Evolutionary conservation across 1,284 basidiomycete species (phyloP).

Genomic region (Sporisorium sorghi): DNA sequence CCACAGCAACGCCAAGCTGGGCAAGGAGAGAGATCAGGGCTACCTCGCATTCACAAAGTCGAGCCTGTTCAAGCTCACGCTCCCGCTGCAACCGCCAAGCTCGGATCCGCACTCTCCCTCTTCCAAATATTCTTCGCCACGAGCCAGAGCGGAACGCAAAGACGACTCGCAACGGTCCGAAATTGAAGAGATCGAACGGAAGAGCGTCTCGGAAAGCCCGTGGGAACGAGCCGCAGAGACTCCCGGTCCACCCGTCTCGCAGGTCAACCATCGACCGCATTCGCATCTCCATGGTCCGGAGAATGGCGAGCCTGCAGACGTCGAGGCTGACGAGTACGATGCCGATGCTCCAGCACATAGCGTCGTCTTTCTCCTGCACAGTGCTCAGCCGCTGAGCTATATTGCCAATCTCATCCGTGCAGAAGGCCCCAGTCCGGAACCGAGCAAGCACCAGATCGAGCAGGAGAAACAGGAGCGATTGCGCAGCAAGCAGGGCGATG

Average conservation of each 20-base stretch:
- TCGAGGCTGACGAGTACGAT: slow-evolving; percentile 55
- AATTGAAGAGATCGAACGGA: slow-evolving; percentile 17
- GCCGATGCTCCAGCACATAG: slow-evolving; percentile 57
- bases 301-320: slow-evolving; percentile 50
- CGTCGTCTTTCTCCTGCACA: slow-evolving; percentile 60
- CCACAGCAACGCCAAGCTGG: slow-evolving; percentile 13
- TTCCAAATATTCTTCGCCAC: slow-evolving; percentile 39
- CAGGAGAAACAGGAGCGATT: not conserved
- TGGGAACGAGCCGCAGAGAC: slow-evolving; percentile 51
- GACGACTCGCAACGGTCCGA: slow-evolving; percentile 4
- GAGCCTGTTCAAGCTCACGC: slow-evolving; percentile 61
- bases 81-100: slow-evolving; percentile 47
- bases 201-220: slow-evolving; percentile 25
- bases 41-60: slow-evolving; percentile 63
- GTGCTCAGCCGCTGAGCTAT: slow-evolving; percentile 61
- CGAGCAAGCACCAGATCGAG: slow-evolving; percentile 30
- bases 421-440: slow-evolving; percentile 57
- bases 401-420: slow-evolving; percentile 58
- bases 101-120: slow-evolving; percentile 31
- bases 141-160: slow-evolving; percentile 23
- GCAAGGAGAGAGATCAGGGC: slow-evolving; percentile 42
- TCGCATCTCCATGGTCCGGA: slow-evolving; percentile 45
- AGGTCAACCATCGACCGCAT: slow-evolving; percentile 42
- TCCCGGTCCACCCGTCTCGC: slow-evolving; percentile 39
- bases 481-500: not conserved